Evolutionary conservation across 805 yeast genomes (phyloP).

Genomic region (Candida sonorensis): DNA sequence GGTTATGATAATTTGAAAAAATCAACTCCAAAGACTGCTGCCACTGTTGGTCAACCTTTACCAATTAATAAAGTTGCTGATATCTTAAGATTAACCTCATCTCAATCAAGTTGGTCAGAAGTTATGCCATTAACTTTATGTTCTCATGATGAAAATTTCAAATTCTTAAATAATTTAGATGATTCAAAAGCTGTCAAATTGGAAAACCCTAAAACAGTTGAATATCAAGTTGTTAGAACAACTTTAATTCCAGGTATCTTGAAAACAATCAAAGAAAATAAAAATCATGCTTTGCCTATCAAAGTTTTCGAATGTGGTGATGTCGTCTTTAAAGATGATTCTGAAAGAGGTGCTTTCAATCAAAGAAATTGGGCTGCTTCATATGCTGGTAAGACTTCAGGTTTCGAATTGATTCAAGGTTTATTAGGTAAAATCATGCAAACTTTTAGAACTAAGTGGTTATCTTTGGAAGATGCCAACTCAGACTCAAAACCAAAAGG

Average conservation of each 20-base stretch:
- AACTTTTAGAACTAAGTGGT: conserved; percentile 86
- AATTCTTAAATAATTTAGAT: conserved; percentile 68
- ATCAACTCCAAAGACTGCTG: conserved; percentile 69
- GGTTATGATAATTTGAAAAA: conserved; percentile 86
- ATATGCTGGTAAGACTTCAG: conserved; percentile 90
- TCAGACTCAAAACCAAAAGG: conserved; percentile 58
- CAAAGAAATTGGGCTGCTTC: conserved; percentile 94
- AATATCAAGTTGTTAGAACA: conserved; percentile 97
- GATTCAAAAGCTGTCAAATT: conserved; percentile 76
- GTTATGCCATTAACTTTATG: conserved; percentile 93
- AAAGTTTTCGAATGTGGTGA: conserved; percentile 95
- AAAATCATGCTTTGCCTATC: conserved; percentile 92
- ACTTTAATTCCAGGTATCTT: conserved; percentile 88
- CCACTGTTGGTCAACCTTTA: conserved; percentile 80
- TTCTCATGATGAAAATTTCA: conserved; percentile 95
- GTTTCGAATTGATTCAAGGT: conserved; percentile 93
- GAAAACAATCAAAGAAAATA: conserved; percentile 92
- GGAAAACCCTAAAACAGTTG: conserved; percentile 94
- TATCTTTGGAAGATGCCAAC: conserved; percentile 40
- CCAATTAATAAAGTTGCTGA: conserved; percentile 90
- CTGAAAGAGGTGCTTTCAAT: conserved; percentile 87
- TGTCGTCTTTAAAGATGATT: conserved; percentile 74
- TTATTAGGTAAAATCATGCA: conserved; percentile 92
- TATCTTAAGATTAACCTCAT: conserved; percentile 81
- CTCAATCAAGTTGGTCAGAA: conserved; percentile 95